Conservation (phyloP, 805 yeast genomes). For the Vanderwaltozyma tropicalis region DNA sequence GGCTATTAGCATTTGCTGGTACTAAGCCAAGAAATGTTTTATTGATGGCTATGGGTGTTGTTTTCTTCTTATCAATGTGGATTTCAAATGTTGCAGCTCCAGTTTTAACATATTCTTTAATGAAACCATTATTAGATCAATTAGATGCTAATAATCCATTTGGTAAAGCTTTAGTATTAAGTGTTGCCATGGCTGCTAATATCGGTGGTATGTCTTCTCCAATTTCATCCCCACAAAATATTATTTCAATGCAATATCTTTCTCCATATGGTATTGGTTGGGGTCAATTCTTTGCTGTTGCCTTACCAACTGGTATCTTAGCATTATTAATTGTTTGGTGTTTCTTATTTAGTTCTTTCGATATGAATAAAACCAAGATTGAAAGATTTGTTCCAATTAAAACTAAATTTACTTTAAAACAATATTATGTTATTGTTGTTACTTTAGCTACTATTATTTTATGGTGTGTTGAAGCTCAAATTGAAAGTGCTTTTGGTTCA, state of each 20-base stretch:
- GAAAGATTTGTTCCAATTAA: slow-evolving; percentile 39
- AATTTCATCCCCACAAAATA: slow-evolving; percentile 91
- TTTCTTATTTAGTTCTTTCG: slow-evolving; percentile 47
- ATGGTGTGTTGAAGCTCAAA: slow-evolving; percentile 81
- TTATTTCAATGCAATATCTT: slow-evolving; percentile 79
- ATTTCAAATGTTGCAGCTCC: slow-evolving; percentile 96
- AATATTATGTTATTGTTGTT: slow-evolving; percentile 65
- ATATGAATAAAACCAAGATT: slow-evolving; percentile 38
- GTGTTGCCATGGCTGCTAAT: slow-evolving; percentile 85
- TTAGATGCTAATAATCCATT: slow-evolving; percentile 69
- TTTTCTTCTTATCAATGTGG: slow-evolving; percentile 86
- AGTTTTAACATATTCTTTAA: slow-evolving; percentile 76
- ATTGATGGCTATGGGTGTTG: slow-evolving; percentile 71
- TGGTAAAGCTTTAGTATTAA: slow-evolving; percentile 74
- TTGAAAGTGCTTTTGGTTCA: slow-evolving; percentile 70
- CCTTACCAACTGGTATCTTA: slow-evolving; percentile 67
- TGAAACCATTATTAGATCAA: slow-evolving; percentile 76
- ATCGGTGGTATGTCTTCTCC: slow-evolving; percentile 96
- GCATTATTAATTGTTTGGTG: slow-evolving; percentile 61
- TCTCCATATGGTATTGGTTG: slow-evolving; percentile 55
- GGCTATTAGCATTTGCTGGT: slow-evolving; percentile 69
- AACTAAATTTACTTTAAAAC: slow-evolving; percentile 59
- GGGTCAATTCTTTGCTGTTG: slow-evolving; percentile 88
- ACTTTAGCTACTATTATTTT: slow-evolving; percentile 62
- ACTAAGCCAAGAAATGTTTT: slow-evolving; percentile 70